Evolutionary conservation across 2,329 filamentous ascomycete genomes (phyloP).

Genomic region (Trichoderma atrobrunneum): DNA sequence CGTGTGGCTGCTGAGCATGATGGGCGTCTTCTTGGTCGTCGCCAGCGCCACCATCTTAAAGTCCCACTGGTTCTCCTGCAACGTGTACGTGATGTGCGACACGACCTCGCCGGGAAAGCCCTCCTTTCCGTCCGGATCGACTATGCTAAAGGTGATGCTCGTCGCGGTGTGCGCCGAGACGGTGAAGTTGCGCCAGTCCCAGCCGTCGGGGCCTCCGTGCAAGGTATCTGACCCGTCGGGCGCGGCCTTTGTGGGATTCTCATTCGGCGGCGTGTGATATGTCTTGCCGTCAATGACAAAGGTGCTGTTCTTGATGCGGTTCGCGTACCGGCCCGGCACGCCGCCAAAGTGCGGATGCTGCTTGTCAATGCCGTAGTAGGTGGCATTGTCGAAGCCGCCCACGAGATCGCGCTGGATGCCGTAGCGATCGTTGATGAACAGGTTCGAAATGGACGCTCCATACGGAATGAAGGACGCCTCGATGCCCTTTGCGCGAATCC

Average conservation of each 20-base stretch:
- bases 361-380: conserved; percentile 62
- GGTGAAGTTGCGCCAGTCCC: conserved; percentile 77
- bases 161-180: conserved; percentile 64
- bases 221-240: conserved; percentile 61
- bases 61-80: conserved; percentile 65
- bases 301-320: conserved; percentile 74
- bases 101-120: conserved; percentile 78
- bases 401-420: conserved; percentile 69
- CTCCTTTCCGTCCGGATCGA: conserved; percentile 69
- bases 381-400: conserved; percentile 72
- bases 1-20: conserved; percentile 72
- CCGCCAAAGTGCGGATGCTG: conserved; percentile 69
- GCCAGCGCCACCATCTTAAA: conserved; percentile 69
- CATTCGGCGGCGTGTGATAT: conserved; percentile 62
- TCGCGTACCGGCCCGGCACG: conserved; percentile 75
- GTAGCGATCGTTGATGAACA: conserved; percentile 67
- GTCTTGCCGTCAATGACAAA: conserved; percentile 63
- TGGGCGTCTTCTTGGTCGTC: conserved; percentile 73
- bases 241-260: conserved; percentile 51
- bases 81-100: conserved; percentile 70
- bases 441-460: conserved; percentile 68
- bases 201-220: conserved; percentile 68
- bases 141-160: conserved; percentile 72
- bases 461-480: conserved; percentile 70
- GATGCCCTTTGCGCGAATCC: conserved; percentile 65